phyloP scores from a whole-genome alignment of 192 early-diverging fungal species.

The Backusella parvicylindrica region DNA sequence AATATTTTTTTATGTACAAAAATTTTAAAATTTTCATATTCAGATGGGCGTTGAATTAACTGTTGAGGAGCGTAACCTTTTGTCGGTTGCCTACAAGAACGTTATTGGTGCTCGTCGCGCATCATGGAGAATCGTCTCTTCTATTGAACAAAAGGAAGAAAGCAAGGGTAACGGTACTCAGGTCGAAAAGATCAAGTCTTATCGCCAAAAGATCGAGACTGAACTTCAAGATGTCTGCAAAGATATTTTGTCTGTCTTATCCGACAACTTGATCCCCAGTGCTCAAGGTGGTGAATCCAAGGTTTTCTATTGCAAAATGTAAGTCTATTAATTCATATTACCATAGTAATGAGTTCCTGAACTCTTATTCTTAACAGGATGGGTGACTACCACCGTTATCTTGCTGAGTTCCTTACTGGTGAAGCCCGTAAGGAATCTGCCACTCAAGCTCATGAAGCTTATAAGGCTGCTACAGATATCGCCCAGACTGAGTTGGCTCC shows the following conservation, averaged over 20 bases:
- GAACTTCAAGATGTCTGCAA: constrained; percentile 95
- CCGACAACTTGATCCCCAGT: constrained; percentile 86
- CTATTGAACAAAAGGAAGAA: constrained; percentile 99
- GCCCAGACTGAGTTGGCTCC: constrained; percentile 92
- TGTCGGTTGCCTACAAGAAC: constrained; percentile 99
- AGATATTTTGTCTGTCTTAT: constrained; percentile 91
- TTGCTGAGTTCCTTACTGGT: constrained; percentile 93
- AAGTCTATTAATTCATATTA: constrained; percentile 28
- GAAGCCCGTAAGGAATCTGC: constrained; percentile 84
- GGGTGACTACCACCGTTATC: constrained; percentile 99
- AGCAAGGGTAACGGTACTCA: constrained; percentile 87
- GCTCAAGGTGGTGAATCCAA: constrained; percentile 96
- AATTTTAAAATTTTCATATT: constrained; percentile 1
- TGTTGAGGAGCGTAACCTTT: constrained; percentile 97
- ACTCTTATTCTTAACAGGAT: constrained; percentile 56
- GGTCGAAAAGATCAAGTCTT: constrained; percentile 90
- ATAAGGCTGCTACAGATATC: constrained; percentile 94
- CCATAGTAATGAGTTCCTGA: constrained; percentile 35
- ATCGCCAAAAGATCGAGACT: constrained; percentile 91
- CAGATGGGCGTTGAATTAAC: constrained; percentile 88
- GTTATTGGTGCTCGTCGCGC: constrained; percentile 99
- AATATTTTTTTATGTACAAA: constrained; percentile 1
- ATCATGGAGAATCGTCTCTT: constrained; percentile 98
- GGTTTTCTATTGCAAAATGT: constrained; percentile 99
- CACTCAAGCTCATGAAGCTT: constrained; percentile 84